phyloP scores from a whole-genome alignment of 75 land plant genomes.

The Chamaecyparis obtusa region DNA sequence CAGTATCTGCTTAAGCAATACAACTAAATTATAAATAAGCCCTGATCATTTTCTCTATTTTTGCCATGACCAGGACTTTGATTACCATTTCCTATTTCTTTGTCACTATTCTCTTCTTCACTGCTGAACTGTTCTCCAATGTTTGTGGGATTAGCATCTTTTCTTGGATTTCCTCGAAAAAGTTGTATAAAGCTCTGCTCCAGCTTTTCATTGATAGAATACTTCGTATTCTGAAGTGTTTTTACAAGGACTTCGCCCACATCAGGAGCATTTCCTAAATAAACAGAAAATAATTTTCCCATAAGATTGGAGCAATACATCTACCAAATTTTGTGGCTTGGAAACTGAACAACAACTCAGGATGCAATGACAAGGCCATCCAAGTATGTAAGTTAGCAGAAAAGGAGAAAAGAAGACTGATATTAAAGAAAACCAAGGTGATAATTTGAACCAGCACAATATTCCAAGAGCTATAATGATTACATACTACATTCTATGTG shows the following conservation, averaged over 20 bases:
- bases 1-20: neutral
- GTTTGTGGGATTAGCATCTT: conserved; percentile 6
- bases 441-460: neutral
- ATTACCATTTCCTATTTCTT: conserved; percentile 10
- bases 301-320: neutral
- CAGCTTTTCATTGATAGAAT: conserved; percentile 85
- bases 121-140: neutral
- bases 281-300: conserved; percentile 13
- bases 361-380: neutral
- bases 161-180: conserved; percentile 44
- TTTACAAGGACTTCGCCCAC: conserved; percentile 85
- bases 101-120: conserved; percentile 18
- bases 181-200: conserved; percentile 76
- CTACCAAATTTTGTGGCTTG: neutral
- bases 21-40: neutral
- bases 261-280: conserved; percentile 60
- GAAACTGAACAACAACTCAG: neutral
- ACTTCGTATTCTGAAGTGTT: conserved; percentile 86
- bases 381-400: neutral
- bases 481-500: neutral
- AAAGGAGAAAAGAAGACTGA: neutral
- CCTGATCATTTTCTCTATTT: neutral
- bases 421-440: neutral
- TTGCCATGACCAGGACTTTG: neutral
- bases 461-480: neutral